Evolutionary conservation across 192 early-diverging fungal genomes (phyloP), one percentile per base, ranked within the genome.

Genomic region (Allomyces macrogynus): DNA sequence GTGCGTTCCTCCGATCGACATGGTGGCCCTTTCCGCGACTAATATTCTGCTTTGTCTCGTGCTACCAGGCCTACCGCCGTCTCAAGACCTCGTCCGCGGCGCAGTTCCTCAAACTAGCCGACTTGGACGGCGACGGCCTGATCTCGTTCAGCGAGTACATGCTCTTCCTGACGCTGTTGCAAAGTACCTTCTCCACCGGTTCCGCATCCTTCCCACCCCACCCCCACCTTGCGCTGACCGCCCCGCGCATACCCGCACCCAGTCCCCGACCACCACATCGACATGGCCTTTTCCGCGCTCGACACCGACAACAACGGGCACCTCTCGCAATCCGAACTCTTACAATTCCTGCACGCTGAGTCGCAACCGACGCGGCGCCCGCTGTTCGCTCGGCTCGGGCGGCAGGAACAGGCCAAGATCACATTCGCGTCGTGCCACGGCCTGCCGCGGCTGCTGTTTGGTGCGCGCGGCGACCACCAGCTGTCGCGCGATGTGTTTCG

Each of bases 81-180:
- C 12, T 63, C 40, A 63, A 40, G 18, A 27, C 62, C 18, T 63
- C 65, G 11, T 73, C 74, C 12, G 71, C 71, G 1, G 71, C 70
- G 24, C 62, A 70, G 40, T 75, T 75, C 61, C 73, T 75, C 68
- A 61, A 26, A 5, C 64, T 75, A 12, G 74, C 74, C 5, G 74
- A 75, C 44, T 70, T 67, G 1, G 69, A 75, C 62, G 74, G 74
- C 14, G 64, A 75, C 61, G 74, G 74, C 23, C 67, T 73, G 23
- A 73, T 75, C 54, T 67, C 65, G 61, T 75, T 70, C 49, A 61
- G 62, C 11, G 74, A 75, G 67, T 75, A 75, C 64, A 63, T 75
- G 62, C 62, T 75, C 25, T 75, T 75, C 44, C n/a, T 73, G 64
- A 67, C 72, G 43, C 49, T 75, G 7, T 66, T 75, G 7, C 71